phyloP scores from a whole-genome alignment of 305 asterid genomes.

The Solanum hybrid region DNA sequence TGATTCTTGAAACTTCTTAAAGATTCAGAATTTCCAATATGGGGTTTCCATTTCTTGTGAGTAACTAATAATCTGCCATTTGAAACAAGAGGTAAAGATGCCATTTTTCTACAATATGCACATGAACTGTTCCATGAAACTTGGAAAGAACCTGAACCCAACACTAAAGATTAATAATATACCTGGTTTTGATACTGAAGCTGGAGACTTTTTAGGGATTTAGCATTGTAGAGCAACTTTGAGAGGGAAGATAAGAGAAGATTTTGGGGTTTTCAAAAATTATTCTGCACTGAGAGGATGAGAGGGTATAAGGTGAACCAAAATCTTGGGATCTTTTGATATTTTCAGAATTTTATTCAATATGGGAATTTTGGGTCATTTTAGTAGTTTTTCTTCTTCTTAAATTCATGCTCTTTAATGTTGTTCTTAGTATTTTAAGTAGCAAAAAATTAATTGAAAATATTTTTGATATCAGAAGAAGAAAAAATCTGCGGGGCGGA shows the following conservation, averaged over 20 bases:
- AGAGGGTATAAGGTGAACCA: not conserved
- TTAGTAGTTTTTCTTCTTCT: not conserved
- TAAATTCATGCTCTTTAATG: not conserved
- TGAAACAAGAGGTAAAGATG: constrained; percentile 64
- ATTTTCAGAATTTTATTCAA: not conserved
- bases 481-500: not conserved
- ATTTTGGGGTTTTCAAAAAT: not conserved
- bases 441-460: not conserved
- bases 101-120: constrained; percentile 31
- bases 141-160: constrained; percentile 4
- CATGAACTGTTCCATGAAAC: constrained; percentile 28
- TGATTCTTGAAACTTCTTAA: constrained; percentile 16
- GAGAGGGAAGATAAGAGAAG: constrained; percentile 2
- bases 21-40: constrained; percentile 27
- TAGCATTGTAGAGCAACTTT: not conserved
- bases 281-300: not conserved
- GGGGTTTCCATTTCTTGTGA: constrained; percentile 23
- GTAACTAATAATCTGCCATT: constrained; percentile 33
- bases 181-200: not conserved
- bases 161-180: not conserved
- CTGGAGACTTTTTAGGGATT: not conserved
- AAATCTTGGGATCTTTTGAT: not conserved
- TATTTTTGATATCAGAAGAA: not conserved
- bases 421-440: not conserved
- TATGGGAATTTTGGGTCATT: not conserved